Evolutionary conservation across 495 filamentous ascomycete genomes (phyloP), one percentile per base, ranked within the genome.

Genomic region (Xylaria acuta): DNA sequence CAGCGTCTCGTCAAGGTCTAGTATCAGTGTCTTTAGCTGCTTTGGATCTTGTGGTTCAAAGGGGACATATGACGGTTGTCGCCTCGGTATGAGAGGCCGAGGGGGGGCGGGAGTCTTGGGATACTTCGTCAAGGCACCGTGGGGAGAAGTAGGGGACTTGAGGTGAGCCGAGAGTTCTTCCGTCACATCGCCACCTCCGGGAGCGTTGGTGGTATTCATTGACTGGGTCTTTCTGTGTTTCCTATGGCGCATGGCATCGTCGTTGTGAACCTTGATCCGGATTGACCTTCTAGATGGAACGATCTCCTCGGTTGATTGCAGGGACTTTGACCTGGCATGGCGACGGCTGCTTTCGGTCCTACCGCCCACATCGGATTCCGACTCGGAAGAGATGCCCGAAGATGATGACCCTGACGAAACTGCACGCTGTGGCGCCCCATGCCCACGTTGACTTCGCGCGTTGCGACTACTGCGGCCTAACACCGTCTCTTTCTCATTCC

Each of bases 1-100:
- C 65, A 99, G 84, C 0, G 96, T 99, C 78, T 99, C 96, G 80
- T 99, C 96, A 20, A 99, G 88, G 79, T 99, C 96, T 36, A 99
- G 86, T 74, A 99, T 95, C 70, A 99, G 81, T 2, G 96, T 98
- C 83, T 99, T 99, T 78, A 95, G 91, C 79, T 82, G 83, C 73
- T 82, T 81, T 72, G 78, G 81, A 80, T 76, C 82, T 53, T 79
- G 81, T 27, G 81, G 80, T 77, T 86, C 82, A 72, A 80, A 80
- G 74, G 85, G 79, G 56, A 90, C 87, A 79, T 96, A 97, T 16
- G 93, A 97, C 51, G 94, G 93, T 76, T 95, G 89, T 51, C 94
- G 91, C 45, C 89, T 88, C 6, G 97, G 95, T 68, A 98, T 92
- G 56, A 98, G 86, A 9, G 96, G 96, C 51, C 95, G 88, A 14